phyloP scores from a whole-genome alignment of 441 rosid species.

The Oxalis stricta region DNA sequence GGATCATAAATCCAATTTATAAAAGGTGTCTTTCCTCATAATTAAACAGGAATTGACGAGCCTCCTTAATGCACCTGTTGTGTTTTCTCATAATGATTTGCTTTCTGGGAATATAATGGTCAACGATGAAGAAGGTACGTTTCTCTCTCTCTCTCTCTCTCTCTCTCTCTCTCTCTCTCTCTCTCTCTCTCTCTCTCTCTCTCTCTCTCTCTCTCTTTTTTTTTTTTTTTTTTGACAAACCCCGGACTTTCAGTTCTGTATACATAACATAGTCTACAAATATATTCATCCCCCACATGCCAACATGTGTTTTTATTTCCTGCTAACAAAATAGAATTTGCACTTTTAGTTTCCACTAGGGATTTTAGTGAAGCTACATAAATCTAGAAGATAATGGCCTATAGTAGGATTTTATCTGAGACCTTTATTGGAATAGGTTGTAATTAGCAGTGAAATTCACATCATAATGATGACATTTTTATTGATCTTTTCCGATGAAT shows the following conservation, averaged over 20 bases:
- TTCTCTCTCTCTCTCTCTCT: not conserved
- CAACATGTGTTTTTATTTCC: no score
- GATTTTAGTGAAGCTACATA: no score
- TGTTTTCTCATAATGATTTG: slow-evolving; percentile 88
- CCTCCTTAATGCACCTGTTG: slow-evolving; percentile 62
- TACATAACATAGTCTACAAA: no score
- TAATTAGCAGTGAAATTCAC: no score
- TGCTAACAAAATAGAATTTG: no score
- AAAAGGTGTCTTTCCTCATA: slow-evolving; percentile 17
- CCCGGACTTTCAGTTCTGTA: no score
- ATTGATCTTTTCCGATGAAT: slow-evolving; percentile 13
- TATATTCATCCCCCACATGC: no score
- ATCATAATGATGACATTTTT: slow-evolving; percentile 13
- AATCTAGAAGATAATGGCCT: no score
- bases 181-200: not conserved
- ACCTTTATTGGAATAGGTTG: no score
- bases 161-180: not conserved
- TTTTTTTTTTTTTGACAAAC: no score
- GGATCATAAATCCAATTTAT: slow-evolving; percentile 9
- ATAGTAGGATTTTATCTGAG: no score
- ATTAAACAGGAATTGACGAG: slow-evolving; percentile 76
- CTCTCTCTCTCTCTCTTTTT: not conserved
- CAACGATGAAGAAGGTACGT: slow-evolving; percentile 69
- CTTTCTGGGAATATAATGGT: slow-evolving; percentile 91
- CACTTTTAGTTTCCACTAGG: no score